A percentile compares a stretch with the other conserved stretches of the same genome.
These are phyloP conservation scores for Prunella vulgaris DNA, from an alignment of 257 asterid genomes.

Conservation along the genomic window DNA sequence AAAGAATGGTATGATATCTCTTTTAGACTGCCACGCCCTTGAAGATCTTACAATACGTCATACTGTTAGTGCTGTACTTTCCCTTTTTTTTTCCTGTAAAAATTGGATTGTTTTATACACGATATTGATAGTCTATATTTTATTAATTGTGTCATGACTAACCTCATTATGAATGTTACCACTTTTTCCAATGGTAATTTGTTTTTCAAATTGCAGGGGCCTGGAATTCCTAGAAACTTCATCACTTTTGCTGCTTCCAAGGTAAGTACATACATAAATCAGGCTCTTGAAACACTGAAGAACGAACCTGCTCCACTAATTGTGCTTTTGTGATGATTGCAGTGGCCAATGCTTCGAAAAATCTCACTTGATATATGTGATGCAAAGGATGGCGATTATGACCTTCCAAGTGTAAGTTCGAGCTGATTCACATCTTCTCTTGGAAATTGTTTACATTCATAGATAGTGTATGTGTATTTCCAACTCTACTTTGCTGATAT, in stretches of 20 bases:
- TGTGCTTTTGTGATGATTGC: constrained; percentile 24
- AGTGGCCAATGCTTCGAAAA: constrained; percentile 88
- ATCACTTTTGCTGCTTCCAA: constrained; percentile 49
- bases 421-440: neutral
- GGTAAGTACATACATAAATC: constrained; percentile 30
- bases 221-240: constrained; percentile 57
- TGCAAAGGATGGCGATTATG: constrained; percentile 67
- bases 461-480: neutral
- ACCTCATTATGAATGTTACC: neutral
- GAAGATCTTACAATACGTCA: constrained; percentile 79
- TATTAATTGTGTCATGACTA: neutral
- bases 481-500: neutral
- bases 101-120: neutral
- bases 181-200: no score
- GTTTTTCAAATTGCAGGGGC: constrained; percentile 45
- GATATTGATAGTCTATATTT: neutral
- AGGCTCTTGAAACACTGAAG: neutral
- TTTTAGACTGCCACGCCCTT: constrained; percentile 70
- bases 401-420: constrained; percentile 66
- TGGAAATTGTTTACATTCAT: neutral
- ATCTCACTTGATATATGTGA: constrained; percentile 78
- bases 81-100: constrained; percentile 7
- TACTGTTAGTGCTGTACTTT: constrained; percentile 43
- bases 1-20: constrained; percentile 49
- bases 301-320: neutral